Percentiles rank a stretch among this genome's conserved stretches.
Evolutionary conservation across 441 rosid species (phyloP).

Genomic region (Croton laevigatus): DNA sequence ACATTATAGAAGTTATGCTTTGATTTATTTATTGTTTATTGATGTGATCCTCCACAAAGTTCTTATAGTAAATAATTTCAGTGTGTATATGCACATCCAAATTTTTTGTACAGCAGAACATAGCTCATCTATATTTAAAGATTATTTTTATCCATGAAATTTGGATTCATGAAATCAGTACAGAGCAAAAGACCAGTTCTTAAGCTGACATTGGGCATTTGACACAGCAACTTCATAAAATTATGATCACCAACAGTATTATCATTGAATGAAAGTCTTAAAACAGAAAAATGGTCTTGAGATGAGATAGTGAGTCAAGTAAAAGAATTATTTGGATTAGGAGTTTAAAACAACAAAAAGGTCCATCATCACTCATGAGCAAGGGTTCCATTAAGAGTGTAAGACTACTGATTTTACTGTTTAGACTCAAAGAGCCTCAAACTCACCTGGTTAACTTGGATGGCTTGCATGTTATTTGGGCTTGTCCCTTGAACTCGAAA

Average conservation of each 20-base stretch:
- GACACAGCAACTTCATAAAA: slow-evolving; percentile 1
- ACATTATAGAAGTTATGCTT: too few species aligned
- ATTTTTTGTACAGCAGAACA: not conserved
- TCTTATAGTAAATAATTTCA: too few species aligned
- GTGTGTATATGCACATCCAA: too few species aligned
- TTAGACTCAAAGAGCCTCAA: slow-evolving; percentile 15
- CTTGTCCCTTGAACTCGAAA: slow-evolving; percentile 84
- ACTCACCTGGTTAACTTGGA: slow-evolving; percentile 84
- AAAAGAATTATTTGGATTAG: not conserved
- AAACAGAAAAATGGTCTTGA: not conserved
- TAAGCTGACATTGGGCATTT: not conserved
- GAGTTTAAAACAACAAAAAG: not conserved
- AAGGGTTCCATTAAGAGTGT: not conserved
- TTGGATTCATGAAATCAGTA: not conserved
- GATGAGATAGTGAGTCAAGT: slow-evolving; percentile 5
- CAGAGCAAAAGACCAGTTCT: not conserved
- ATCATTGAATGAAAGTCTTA: slow-evolving; percentile 4
- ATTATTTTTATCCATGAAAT: not conserved
- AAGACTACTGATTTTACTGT: not conserved
- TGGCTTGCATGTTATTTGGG: slow-evolving; percentile 74
- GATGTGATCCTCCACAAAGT: not conserved
- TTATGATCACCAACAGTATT: not conserved
- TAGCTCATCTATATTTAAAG: not conserved
- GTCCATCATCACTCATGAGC: not conserved
- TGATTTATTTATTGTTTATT: not conserved